Evolutionary conservation across 2,329 filamentous ascomycete species (phyloP).

Genomic region (Xylaria digitata): DNA sequence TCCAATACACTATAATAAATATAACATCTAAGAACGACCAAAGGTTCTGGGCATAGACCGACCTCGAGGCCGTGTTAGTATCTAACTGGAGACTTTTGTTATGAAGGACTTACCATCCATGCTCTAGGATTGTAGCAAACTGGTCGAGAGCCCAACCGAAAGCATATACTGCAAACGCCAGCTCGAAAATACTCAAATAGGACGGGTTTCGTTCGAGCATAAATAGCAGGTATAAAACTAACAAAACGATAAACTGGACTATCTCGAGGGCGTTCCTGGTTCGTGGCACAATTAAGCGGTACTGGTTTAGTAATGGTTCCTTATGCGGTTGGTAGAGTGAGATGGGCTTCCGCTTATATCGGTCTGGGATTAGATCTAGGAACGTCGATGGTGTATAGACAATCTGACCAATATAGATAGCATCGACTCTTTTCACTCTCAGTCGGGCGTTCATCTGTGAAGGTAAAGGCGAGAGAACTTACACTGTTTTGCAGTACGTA

Average conservation of each 20-base stretch:
- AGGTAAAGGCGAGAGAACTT: conserved; percentile 40
- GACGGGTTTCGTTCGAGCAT: conserved; percentile 76
- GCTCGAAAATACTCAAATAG: conserved; percentile 67
- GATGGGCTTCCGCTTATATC: conserved; percentile 86
- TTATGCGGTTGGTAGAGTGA: conserved; percentile 81
- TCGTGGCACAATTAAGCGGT: conserved; percentile 83
- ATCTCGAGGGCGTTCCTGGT: conserved; percentile 81
- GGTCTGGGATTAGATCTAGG: conserved; percentile 85
- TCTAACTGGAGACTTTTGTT: background rate
- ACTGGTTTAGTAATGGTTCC: conserved; percentile 83
- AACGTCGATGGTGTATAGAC: conserved; percentile 86
- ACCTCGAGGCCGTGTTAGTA: conserved; percentile 58
- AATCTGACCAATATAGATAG: conserved; percentile 83
- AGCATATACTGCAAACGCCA: conserved; percentile 77
- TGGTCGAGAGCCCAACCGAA: conserved; percentile 84
- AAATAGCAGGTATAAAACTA: conserved; percentile 75
- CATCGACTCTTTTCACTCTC: conserved; percentile 66
- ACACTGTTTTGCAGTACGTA: conserved; percentile 82
- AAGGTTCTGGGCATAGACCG: conserved; percentile 86
- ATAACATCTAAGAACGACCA: conserved; percentile 89
- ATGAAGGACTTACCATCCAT: conserved; percentile 65
- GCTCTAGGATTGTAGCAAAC: conserved; percentile 79
- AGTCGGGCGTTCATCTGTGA: conserved; percentile 20
- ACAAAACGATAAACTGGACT: conserved; percentile 76
- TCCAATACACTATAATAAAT: conserved; percentile 77